Percentiles rank a stretch among this genome's conserved stretches.
These are phyloP conservation scores for Colletotrichum sp. DNA, from an alignment of 2,329 filamentous ascomycete species.

Conservation along the genomic window DNA sequence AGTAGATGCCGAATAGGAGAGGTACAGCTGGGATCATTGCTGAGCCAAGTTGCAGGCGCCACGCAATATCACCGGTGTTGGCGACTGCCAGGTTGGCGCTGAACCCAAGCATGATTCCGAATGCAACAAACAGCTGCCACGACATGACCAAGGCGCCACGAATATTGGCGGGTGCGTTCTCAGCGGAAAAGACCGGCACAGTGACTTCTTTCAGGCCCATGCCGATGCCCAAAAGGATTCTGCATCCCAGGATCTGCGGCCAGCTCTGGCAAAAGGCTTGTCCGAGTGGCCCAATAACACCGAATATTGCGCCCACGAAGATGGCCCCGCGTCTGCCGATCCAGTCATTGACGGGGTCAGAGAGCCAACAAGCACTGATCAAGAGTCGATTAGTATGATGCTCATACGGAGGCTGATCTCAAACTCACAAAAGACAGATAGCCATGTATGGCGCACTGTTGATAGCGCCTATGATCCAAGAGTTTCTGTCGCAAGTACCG, in stretches of 20 bases:
- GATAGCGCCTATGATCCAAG: slow-evolving; percentile 66
- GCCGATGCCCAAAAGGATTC: slow-evolving; percentile 59
- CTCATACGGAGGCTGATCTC: not conserved
- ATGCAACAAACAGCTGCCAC: slow-evolving; percentile 71
- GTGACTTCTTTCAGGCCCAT: slow-evolving; percentile 60
- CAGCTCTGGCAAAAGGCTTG: slow-evolving; percentile 63
- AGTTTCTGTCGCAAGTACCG: slow-evolving; percentile 48
- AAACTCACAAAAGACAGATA: slow-evolving; percentile 8
- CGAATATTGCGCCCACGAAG: slow-evolving; percentile 67
- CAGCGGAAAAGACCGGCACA: slow-evolving; percentile 58
- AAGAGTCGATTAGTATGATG: not conserved
- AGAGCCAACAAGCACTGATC: slow-evolving; percentile 55
- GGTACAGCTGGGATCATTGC: slow-evolving; percentile 65
- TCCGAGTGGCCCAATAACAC: slow-evolving; percentile 64
- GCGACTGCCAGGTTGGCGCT: slow-evolving; percentile 62
- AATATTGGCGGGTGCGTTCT: slow-evolving; percentile 55
- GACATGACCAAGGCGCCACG: slow-evolving; percentile 71
- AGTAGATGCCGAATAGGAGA: slow-evolving; percentile 57
- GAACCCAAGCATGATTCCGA: slow-evolving; percentile 58
- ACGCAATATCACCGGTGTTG: slow-evolving; percentile 55
- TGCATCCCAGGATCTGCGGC: slow-evolving; percentile 56
- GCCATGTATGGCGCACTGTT: slow-evolving; percentile 53
- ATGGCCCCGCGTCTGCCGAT: slow-evolving; percentile 68
- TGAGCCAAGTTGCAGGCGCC: slow-evolving; percentile 65
- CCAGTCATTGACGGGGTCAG: slow-evolving; percentile 63